Conservation (phyloP, 1,284 basidiomycete species). For the Cronartium quercuum region DNA sequence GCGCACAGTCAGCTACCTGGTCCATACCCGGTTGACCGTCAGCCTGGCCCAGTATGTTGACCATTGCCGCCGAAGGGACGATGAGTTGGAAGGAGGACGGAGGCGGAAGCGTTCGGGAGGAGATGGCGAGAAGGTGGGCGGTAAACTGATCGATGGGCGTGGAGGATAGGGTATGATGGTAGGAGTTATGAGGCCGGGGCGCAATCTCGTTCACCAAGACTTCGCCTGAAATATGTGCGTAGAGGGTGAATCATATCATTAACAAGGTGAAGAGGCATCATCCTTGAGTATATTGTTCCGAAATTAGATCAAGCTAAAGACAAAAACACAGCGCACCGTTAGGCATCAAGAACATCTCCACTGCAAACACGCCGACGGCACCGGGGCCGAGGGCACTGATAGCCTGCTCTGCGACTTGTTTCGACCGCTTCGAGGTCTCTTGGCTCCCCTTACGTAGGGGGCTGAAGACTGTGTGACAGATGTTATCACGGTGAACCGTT, state of each 20-base stretch:
- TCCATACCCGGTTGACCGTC: slow-evolving; percentile 54
- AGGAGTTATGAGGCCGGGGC: slow-evolving; percentile 97
- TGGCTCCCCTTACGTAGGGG: slow-evolving; percentile 61
- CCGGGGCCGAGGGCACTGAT: slow-evolving; percentile 69
- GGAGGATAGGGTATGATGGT: slow-evolving; percentile 99
- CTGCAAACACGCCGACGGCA: slow-evolving; percentile 85
- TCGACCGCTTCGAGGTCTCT: slow-evolving; percentile 60
- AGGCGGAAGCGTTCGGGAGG: slow-evolving; percentile 73
- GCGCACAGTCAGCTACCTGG: slow-evolving; percentile 56
- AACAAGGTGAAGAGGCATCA: not conserved
- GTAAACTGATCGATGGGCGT: slow-evolving; percentile 95
- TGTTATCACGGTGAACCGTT: slow-evolving; percentile 88
- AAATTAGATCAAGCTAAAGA: too few relatives aligned
- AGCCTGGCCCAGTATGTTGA: slow-evolving; percentile 83
- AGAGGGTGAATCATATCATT: not conserved
- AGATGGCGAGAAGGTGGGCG: slow-evolving; percentile 94
- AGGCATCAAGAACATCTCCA: slow-evolving; percentile 91
- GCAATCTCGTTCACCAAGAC: slow-evolving; percentile 95
- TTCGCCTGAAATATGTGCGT: slow-evolving; percentile 54
- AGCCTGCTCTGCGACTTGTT: slow-evolving; percentile 72
- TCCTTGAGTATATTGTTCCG: too few relatives aligned
- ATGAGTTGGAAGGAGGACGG: slow-evolving; percentile 68
- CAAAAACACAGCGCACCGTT: slow-evolving; percentile 65
- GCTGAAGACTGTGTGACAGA: slow-evolving; percentile 87
- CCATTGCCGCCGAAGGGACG: slow-evolving; percentile 82